phyloP scores from a whole-genome alignment of 2,329 filamentous ascomycete genomes.

The Exophiala phaeomuriformis region DNA sequence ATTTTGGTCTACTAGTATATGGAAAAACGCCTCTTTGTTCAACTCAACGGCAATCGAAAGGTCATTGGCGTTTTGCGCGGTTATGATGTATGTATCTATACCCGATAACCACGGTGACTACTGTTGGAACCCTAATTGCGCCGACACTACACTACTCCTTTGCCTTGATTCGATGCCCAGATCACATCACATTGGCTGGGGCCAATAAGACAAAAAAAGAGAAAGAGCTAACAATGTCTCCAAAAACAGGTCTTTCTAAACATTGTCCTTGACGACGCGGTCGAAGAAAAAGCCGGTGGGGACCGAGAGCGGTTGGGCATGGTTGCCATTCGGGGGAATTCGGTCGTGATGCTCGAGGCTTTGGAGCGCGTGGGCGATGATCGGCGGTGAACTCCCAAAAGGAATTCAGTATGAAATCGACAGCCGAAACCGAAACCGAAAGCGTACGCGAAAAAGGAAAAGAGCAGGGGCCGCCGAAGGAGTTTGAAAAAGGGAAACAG shows the following conservation, averaged over 20 bases:
- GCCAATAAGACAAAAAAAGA: no score
- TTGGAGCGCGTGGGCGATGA: slow-evolving; percentile 26
- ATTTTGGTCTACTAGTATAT: slow-evolving; percentile 62
- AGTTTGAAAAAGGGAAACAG: no score
- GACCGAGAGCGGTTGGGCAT: slow-evolving; percentile 88
- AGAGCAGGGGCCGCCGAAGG: slow-evolving; percentile 1
- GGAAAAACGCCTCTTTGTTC: slow-evolving; percentile 96
- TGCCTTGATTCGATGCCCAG: not conserved
- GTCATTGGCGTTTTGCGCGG: slow-evolving; percentile 90
- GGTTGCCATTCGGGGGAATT: slow-evolving; percentile 96
- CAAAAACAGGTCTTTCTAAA: slow-evolving; percentile 80
- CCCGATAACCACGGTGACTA: no score
- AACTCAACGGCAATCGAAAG: slow-evolving; percentile 95
- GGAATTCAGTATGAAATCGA: not conserved
- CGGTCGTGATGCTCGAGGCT: slow-evolving; percentile 89
- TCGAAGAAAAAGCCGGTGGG: slow-evolving; percentile 86
- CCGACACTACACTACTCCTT: no score
- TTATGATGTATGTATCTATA: slow-evolving; percentile 67
- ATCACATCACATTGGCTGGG: not conserved
- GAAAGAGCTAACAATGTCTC: not conserved
- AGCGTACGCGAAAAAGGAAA: slow-evolving; percentile 10
- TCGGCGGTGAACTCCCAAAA: slow-evolving; percentile 15
- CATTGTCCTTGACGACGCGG: slow-evolving; percentile 92
- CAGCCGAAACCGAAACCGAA: not conserved
- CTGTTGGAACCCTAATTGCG: no score